Percentiles rank a stretch among this genome's conserved stretches.
phyloP scores from a whole-genome alignment of 2,329 filamentous ascomycete genomes.

The Colletotrichum tofieldiae region DNA sequence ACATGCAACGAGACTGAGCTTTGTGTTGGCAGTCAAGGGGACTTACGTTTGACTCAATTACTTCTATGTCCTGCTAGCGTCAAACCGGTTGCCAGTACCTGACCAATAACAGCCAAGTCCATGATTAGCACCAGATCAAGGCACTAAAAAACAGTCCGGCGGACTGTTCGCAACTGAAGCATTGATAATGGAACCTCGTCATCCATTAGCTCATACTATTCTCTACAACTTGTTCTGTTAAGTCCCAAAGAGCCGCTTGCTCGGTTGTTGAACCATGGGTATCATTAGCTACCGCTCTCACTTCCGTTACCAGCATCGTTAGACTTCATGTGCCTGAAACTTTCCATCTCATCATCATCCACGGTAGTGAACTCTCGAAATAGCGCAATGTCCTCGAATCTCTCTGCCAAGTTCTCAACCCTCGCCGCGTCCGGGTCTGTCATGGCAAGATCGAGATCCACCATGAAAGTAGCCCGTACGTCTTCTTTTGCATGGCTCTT shows the following conservation, averaged over 20 bases:
- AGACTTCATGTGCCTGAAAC: neutral
- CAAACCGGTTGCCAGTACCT: too few relatives aligned
- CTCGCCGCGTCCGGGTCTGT: conserved; percentile 52
- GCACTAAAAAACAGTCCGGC: too few relatives aligned
- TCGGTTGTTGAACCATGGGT: neutral
- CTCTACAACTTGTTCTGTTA: neutral
- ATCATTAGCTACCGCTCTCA: neutral
- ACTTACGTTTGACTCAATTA: too few relatives aligned
- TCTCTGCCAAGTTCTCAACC: conserved; percentile 52
- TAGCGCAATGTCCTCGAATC: conserved; percentile 53
- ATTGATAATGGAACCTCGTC: too few relatives aligned
- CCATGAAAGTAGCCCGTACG: conserved; percentile 56
- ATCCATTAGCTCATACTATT: neutral
- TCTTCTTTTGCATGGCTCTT: conserved; percentile 44
- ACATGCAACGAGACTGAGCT: too few relatives aligned
- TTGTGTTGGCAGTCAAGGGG: too few relatives aligned
- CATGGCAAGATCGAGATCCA: conserved; percentile 55
- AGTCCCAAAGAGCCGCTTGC: neutral
- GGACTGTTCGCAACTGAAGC: too few relatives aligned
- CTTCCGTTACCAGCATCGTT: neutral
- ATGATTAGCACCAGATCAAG: too few relatives aligned
- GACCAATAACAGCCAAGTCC: too few relatives aligned
- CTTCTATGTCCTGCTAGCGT: too few relatives aligned
- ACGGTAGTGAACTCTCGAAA: conserved; percentile 51
- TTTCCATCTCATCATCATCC: conserved; percentile 1